Percentiles rank a stretch among this genome's conserved stretches.
Conservation (phyloP, 2,329 filamentous ascomycete species). For the Aureobasidium subglaciale region DNA sequence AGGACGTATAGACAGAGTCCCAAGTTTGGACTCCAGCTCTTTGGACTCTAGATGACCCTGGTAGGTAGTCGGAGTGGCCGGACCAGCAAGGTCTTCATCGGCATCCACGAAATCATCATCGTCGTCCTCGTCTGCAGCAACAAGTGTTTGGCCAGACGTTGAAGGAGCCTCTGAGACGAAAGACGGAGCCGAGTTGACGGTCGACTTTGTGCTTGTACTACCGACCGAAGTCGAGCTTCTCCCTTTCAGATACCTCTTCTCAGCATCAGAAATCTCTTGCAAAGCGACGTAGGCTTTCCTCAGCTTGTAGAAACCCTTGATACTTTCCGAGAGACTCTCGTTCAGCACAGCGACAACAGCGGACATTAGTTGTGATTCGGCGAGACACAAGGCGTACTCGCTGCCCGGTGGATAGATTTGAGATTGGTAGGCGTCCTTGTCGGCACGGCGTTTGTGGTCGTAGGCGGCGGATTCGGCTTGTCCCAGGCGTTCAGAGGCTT, state of each 20-base stretch:
- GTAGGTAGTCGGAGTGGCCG: conserved; percentile 42
- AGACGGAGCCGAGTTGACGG: background rate
- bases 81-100: conserved; percentile 41
- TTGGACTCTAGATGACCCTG: conserved; percentile 37
- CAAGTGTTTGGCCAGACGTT: background rate
- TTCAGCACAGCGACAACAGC: conserved; percentile 85
- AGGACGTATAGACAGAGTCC: conserved; percentile 1
- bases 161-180: background rate
- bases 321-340: conserved; percentile 83
- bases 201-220: background rate
- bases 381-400: conserved; percentile 78
- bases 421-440: conserved; percentile 56
- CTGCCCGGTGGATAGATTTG: conserved; percentile 73
- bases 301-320: conserved; percentile 88
- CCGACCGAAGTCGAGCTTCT: conserved; percentile 23
- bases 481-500: conserved; percentile 65
- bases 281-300: conserved; percentile 81
- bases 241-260: conserved; percentile 51
- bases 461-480: conserved; percentile 71
- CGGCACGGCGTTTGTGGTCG: conserved; percentile 67
- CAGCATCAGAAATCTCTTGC: conserved; percentile 68
- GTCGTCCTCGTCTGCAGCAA: conserved; percentile 30
- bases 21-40: conserved; percentile 22
- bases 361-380: conserved; percentile 80
- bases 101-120: conserved; percentile 53